Evolutionary conservation across 441 rosid genomes (phyloP), one percentile per base, ranked within the genome.

Genomic region (Aquilaria agallochum): DNA sequence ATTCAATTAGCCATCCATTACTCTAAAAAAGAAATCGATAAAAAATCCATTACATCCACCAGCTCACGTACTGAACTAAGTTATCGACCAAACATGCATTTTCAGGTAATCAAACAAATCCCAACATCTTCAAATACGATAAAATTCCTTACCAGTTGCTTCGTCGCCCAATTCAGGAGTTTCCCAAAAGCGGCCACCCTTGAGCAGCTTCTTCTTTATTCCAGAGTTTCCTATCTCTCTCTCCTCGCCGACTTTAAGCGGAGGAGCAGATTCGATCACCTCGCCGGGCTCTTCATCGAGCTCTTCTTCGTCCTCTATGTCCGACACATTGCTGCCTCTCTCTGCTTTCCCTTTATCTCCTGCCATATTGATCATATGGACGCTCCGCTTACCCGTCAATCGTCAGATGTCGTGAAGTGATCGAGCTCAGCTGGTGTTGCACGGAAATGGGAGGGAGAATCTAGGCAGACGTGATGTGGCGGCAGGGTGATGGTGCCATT

Each of bases 271-370:
- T 65, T 85, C 83, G 65, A 86, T 75, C 63, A 67, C 92, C 70
- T 83, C 89, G 40, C 86, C 85, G 0, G 85, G 83, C 64, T 85
- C 91, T 65, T 88, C 95, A 10, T 79, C 88, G 53, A 81, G 64
- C 61, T 73, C 83, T 3, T 76, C 77, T 5, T 69, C 80, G 12
- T 63, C 82, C 20, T 62, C 74, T 11, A 52, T 57, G 50, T 58
- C 67, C 30, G 80, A 65, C 45, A 70, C 27, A 72, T 50, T 14
- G 33, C 62, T 48, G 42, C 62, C 63, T 34, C 56, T 56, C 50
- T 63, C 65, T 59, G 59, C 64, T 34, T 59, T 56, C 50, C 65
- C 65, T 59, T 62, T 66, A 59, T 58, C 75, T 45, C 34, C 31
- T 31, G 15, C 57, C 83, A 77, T 73, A n/a, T 9, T 11, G 31